Base-by-base conservation (phyloP, 371 early-diverging fungal genomes). In the Mortierella sp. region DNA sequence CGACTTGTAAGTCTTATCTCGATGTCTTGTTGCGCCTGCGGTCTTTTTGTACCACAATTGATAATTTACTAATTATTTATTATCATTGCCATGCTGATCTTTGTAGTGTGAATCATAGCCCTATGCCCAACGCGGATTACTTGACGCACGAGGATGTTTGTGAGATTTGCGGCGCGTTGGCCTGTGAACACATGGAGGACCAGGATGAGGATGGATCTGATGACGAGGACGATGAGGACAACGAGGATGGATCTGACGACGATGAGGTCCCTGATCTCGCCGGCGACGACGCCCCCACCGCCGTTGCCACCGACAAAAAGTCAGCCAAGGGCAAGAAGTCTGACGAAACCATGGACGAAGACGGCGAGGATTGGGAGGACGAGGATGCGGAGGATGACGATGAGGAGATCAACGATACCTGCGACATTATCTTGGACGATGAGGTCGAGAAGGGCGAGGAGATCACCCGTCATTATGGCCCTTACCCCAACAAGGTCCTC, bases 401-500 rank as follows among this genome's bases (percentile, higher is more conserved):
- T 11, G 88, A 88, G n/a, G 85, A 88, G 43, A 76, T 85, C 41
- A 85, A 89, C 40, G 93, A 93, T 34, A 88, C 90, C 9, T 90
- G 90, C 66, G 95, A 95, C 61, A 95, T 97, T 88, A 88, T 90
- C 6, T 80, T 95, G 47, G 91, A 93, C 44, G 80, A 85, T 40
- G 82, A 91, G 6, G 88, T 90, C 61, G 85, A 87, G 50, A 89
- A 90, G 50, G 93, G 92, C 29, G 88, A 90, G 64, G 96, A 96
- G 85, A 85, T 96, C 8, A 95, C 92, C 77, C 96, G 95, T 73
- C 94, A 95, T 3, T 96, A 96, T 66, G 97, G 97, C 22, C 90
- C 93, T 65, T 94, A 92, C 68, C 86, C 92, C 40, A 95, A 94
- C 79, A 89, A 90, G 45, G 85, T 89, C 44, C 85, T 96, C 22